phyloP scores from a whole-genome alignment of 163 green algal genomes.

The Scenedesmus sp. region DNA sequence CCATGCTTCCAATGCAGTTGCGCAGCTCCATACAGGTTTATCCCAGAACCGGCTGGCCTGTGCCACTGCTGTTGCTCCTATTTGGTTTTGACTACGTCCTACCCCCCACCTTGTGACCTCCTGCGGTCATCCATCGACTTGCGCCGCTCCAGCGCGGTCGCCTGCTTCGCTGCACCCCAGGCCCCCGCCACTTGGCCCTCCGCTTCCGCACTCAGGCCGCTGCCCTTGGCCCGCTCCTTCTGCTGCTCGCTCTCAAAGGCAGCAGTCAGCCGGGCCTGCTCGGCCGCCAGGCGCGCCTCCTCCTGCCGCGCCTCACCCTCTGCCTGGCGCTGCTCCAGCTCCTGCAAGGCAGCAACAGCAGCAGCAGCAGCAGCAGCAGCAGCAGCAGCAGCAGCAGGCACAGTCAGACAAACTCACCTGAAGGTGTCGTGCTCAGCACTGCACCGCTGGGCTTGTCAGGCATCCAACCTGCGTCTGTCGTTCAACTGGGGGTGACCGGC shows the following conservation, averaged over 20 bases:
- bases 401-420: no score
- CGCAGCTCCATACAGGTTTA: no score
- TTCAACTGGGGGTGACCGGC: no score
- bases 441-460: no score
- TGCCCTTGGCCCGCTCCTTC: constrained; percentile 27
- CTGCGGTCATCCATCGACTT: constrained; percentile 21
- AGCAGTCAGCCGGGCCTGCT: constrained; percentile 48
- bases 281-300: constrained; percentile 24
- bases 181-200: constrained; percentile 33
- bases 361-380: no score
- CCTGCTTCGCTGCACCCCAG: constrained; percentile 36
- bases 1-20: no score
- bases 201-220: neutral
- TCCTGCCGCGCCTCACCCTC: constrained; percentile 35
- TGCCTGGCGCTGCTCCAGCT: constrained; percentile 17
- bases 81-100: no score
- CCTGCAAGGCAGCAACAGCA: neutral
- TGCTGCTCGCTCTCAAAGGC: constrained; percentile 28
- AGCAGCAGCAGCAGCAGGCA: neutral
- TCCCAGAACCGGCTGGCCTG: no score
- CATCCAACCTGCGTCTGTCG: neutral
- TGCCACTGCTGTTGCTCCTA: neutral
- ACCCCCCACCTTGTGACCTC: constrained; percentile 18
- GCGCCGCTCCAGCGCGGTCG: constrained; percentile 13
- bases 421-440: no score